These are phyloP conservation scores for Penicillium egyptiacum DNA, from an alignment of 495 filamentous ascomycete species.

Conservation along the genomic window DNA sequence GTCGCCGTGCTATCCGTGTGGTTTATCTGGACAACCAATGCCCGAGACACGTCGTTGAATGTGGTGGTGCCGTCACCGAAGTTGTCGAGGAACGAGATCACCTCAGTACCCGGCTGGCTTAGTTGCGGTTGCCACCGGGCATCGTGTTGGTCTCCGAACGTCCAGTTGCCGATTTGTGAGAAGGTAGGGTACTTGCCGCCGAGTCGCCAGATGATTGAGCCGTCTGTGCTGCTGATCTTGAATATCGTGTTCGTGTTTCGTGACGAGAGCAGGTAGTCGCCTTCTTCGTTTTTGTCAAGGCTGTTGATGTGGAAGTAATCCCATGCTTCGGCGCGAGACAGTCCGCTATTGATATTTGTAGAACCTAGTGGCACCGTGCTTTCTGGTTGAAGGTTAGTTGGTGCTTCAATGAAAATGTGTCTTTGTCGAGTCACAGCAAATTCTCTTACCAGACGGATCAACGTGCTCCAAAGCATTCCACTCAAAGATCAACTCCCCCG, in stretches of 20 bases:
- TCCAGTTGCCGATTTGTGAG: slow-evolving; percentile 25
- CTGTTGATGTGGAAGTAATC: slow-evolving; percentile 34
- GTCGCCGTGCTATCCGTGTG: slow-evolving; percentile 37
- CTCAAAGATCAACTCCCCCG: slow-evolving; percentile 36
- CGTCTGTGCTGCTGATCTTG: slow-evolving; percentile 51
- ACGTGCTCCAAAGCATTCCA: slow-evolving; percentile 37
- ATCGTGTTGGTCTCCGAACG: slow-evolving; percentile 42
- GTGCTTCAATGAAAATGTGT: not conserved
- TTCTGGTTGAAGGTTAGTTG: not conserved
- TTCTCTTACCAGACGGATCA: slow-evolving; percentile 19
- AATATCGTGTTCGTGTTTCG: slow-evolving; percentile 49
- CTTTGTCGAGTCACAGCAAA: not conserved
- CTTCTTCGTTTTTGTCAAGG: slow-evolving; percentile 29
- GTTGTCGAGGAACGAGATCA: slow-evolving; percentile 49
- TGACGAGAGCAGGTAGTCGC: slow-evolving; percentile 53
- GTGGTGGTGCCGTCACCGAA: slow-evolving; percentile 27
- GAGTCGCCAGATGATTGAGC: slow-evolving; percentile 54
- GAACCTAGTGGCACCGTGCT: not conserved
- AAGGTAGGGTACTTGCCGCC: slow-evolving; percentile 47
- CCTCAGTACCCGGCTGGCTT: not conserved
- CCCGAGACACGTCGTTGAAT: slow-evolving; percentile 38
- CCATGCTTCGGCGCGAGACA: slow-evolving; percentile 19
- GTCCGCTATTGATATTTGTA: not conserved
- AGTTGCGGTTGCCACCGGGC: slow-evolving; percentile 37
- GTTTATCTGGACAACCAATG: slow-evolving; percentile 48